A percentile compares a stretch with the other conserved stretches of the same genome.
These are phyloP conservation scores for Eucalyptus erythrocorys DNA, from an alignment of 345 rosid genomes.

Conservation along the genomic window DNA sequence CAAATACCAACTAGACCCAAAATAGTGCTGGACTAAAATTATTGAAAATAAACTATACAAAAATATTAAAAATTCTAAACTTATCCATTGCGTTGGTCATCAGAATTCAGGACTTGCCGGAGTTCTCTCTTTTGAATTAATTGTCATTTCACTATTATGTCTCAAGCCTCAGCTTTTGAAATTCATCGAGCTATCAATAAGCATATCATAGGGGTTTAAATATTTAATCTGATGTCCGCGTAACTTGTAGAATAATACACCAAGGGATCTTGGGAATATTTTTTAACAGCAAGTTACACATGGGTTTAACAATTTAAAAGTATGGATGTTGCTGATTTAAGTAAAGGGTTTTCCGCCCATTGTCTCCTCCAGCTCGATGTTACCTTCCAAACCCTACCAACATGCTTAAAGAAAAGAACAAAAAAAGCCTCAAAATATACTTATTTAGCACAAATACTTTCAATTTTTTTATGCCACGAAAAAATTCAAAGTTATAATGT, in stretches of 20 bases:
- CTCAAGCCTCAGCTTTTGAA: background rate
- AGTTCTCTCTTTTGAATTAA: background rate
- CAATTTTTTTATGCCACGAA: no score
- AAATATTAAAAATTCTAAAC: no score
- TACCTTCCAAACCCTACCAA: background rate
- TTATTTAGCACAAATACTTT: no score
- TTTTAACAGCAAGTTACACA: background rate
- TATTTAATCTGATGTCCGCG: background rate
- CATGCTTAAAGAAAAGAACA: background rate
- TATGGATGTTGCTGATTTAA: background rate
- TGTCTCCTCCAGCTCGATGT: background rate
- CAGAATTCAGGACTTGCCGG: background rate
- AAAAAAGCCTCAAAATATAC: no score
- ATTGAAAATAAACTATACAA: no score
- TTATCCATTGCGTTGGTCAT: background rate
- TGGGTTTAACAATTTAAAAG: background rate
- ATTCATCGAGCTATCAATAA: background rate
- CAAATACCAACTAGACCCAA: no score
- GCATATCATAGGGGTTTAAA: background rate
- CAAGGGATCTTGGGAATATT: background rate
- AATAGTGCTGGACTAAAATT: no score
- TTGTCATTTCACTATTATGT: background rate
- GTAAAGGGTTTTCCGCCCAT: background rate
- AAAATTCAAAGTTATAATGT: no score
- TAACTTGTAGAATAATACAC: background rate